phyloP scores from a whole-genome alignment of 352 stramenopile species.

The Pythium diclinum region DNA sequence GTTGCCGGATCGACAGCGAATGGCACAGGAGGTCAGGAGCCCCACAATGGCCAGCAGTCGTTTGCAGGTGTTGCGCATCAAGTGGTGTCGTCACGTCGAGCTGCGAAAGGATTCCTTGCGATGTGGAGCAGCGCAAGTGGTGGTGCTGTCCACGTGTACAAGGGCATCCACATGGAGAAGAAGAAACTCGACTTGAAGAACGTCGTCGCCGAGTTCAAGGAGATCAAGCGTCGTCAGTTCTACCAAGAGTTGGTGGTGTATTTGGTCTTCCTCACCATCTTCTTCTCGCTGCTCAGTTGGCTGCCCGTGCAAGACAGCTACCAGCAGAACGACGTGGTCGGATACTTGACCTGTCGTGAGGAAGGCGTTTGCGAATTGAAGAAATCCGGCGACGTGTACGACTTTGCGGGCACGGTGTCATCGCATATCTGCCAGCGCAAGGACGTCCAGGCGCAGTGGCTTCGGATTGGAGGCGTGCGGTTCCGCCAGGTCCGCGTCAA shows the following conservation, averaged over 20 bases:
- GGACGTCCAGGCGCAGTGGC: slow-evolving; percentile 65
- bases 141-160: slow-evolving; percentile 58
- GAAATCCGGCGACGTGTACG: slow-evolving; percentile 75
- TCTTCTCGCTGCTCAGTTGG: slow-evolving; percentile 78
- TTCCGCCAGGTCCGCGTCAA: slow-evolving; percentile 83
- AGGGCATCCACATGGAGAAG: slow-evolving; percentile 88
- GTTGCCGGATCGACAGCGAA: background rate
- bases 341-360: slow-evolving; percentile 69
- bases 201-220: slow-evolving; percentile 81
- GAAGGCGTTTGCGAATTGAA: slow-evolving; percentile 79
- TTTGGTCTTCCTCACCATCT: slow-evolving; percentile 67
- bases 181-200: slow-evolving; percentile 82
- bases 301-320: slow-evolving; percentile 80
- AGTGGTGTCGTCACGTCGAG: slow-evolving; percentile 67
- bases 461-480: slow-evolving; percentile 69
- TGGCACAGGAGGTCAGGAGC: slow-evolving; percentile 5
- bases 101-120: slow-evolving; percentile 61
- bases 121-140: slow-evolving; percentile 68
- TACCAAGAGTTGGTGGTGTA: slow-evolving; percentile 89
- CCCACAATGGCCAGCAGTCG: slow-evolving; percentile 24
- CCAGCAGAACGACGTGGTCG: slow-evolving; percentile 83
- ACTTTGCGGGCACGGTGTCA: slow-evolving; percentile 54
- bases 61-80: slow-evolving; percentile 78
- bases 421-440: slow-evolving; percentile 52
- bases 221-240: slow-evolving; percentile 84